These are phyloP conservation scores for Aspergillus texensis DNA, from an alignment of 2,329 filamentous ascomycete genomes.

Conservation along the genomic window DNA sequence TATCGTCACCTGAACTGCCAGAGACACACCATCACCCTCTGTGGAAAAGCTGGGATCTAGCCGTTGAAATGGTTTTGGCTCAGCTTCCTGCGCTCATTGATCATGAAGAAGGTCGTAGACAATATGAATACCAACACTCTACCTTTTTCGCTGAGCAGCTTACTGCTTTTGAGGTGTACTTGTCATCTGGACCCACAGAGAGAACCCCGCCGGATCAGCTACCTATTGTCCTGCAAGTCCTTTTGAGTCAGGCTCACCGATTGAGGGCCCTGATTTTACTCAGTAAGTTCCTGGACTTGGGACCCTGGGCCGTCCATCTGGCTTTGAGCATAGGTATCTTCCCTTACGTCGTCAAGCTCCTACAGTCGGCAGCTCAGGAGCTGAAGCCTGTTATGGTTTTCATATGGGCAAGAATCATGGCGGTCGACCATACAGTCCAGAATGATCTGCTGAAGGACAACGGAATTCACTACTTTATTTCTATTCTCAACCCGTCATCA, in stretches of 20 bases:
- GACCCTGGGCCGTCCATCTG: conserved; percentile 97
- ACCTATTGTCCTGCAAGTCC: conserved; percentile 91
- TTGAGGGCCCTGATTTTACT: conserved; percentile 88
- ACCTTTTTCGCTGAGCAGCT: conserved; percentile 96
- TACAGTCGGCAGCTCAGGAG: conserved; percentile 93
- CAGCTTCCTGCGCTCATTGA: conserved; percentile 84
- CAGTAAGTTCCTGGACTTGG: conserved; percentile 90
- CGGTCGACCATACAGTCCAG: conserved; percentile 92
- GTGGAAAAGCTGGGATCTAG: conserved; percentile 97
- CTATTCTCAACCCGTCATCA: conserved; percentile 83
- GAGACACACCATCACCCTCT: conserved; percentile 93
- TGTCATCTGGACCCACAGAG: conserved; percentile 78
- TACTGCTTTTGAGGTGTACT: conserved; percentile 94
- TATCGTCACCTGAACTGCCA: conserved; percentile 87
- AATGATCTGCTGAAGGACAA: conserved; percentile 94
- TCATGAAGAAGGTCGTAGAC: conserved; percentile 70
- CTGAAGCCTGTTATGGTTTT: conserved; percentile 99
- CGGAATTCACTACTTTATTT: conserved; percentile 94
- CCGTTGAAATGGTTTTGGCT: conserved; percentile 89
- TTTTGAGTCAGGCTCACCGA: conserved; percentile 92
- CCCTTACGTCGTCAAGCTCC: conserved; percentile 93
- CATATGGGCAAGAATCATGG: conserved; percentile 95
- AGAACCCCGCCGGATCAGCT: conserved; percentile 91
- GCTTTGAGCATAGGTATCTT: conserved; percentile 98
- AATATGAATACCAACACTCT: conserved; percentile 92